Conservation (phyloP, 2,329 filamentous ascomycete species). For the Fusarium drepaniforme region DNA sequence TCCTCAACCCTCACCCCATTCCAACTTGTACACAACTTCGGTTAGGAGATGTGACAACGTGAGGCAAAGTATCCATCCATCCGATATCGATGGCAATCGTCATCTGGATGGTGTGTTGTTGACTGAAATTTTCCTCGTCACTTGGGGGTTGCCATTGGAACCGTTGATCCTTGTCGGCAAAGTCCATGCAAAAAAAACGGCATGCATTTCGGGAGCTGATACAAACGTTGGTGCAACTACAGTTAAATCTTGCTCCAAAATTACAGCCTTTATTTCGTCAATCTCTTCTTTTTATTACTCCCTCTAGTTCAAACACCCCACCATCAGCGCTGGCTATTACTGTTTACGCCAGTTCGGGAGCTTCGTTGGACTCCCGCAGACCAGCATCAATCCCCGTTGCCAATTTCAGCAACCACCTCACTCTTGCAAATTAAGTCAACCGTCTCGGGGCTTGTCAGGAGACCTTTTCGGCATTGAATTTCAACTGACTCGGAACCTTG, state of each 20-base stretch:
- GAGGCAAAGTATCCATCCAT: slow-evolving; percentile 7
- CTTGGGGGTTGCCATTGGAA: slow-evolving; percentile 17
- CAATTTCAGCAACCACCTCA: slow-evolving; percentile 35
- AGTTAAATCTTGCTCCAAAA: neutral
- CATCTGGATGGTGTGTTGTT: slow-evolving; percentile 5
- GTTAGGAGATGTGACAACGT: neutral
- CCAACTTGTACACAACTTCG: slow-evolving; percentile 9
- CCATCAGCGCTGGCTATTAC: neutral
- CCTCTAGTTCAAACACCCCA: neutral
- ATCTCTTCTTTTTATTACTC: neutral
- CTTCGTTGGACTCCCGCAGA: slow-evolving; percentile 29
- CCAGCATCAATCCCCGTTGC: slow-evolving; percentile 32
- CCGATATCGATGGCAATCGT: slow-evolving; percentile 18
- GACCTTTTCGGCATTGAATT: neutral
- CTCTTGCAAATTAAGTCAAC: neutral
- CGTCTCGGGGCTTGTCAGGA: neutral
- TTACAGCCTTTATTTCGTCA: neutral
- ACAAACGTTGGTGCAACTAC: neutral
- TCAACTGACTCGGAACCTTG: neutral
- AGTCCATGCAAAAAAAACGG: neutral
- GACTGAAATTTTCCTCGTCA: slow-evolving; percentile 12
- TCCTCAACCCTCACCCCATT: slow-evolving; percentile 9
- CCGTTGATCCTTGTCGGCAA: neutral
- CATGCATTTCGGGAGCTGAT: neutral
- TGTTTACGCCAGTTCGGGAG: slow-evolving; percentile 14